Conservation (phyloP, 176 grass and related monocot species). For the Otatea glauca region DNA sequence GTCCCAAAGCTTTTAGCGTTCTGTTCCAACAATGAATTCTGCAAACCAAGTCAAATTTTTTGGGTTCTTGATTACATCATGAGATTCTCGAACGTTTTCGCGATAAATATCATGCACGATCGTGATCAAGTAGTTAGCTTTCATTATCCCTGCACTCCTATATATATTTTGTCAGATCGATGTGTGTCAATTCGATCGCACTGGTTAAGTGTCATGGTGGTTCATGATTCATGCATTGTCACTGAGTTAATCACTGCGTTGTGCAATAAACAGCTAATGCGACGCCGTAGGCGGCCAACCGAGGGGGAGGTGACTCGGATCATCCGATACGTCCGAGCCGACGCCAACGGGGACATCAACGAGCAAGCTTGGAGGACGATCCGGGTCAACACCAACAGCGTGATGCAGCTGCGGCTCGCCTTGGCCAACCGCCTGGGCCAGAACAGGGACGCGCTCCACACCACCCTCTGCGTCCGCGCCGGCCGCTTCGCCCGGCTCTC, state of each 20-base stretch:
- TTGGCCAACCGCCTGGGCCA: constrained; percentile 34
- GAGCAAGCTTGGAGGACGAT: constrained; percentile 34
- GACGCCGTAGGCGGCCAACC: background rate
- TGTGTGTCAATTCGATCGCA: background rate
- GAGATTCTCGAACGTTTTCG: background rate
- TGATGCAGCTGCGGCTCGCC: constrained; percentile 37
- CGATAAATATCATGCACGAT: background rate
- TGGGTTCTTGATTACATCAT: background rate
- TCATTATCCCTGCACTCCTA: background rate
- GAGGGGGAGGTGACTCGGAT: constrained; percentile 38
- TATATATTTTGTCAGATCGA: background rate
- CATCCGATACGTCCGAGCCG: constrained; percentile 23
- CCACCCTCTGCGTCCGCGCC: constrained; percentile 39
- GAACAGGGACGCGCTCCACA: constrained; percentile 28
- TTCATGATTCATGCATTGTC: background rate
- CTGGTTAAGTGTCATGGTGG: background rate
- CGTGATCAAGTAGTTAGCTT: background rate
- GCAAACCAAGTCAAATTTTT: background rate
- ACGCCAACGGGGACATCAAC: constrained; percentile 21
- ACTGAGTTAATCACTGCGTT: too few relatives aligned
- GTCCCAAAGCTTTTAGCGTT: too few relatives aligned
- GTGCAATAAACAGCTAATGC: constrained; percentile 31
- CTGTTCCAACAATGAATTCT: background rate
- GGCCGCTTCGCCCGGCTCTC: constrained; percentile 6
- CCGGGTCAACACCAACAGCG: constrained; percentile 39